These are phyloP conservation scores for Calonectria henricotiae DNA, from an alignment of 2,329 filamentous ascomycete genomes.

Conservation along the genomic window DNA sequence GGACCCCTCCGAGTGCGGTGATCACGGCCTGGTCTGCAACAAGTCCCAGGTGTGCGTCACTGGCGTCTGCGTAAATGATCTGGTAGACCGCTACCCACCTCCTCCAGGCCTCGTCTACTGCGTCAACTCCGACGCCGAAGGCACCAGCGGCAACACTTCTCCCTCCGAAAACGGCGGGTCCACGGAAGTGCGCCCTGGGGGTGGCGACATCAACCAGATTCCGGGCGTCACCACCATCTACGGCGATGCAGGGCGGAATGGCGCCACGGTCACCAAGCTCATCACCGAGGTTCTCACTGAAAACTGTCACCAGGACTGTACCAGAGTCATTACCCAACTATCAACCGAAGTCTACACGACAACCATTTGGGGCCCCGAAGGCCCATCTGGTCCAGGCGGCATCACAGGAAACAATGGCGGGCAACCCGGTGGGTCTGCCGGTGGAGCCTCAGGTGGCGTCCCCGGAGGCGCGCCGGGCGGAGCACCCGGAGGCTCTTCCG, in stretches of 20 bases:
- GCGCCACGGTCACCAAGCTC: slow-evolving; percentile 2
- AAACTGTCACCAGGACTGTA: slow-evolving; percentile 15
- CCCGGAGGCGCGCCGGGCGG: background rate
- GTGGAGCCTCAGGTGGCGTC: background rate
- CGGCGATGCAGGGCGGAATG: background rate
- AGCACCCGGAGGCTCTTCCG: background rate
- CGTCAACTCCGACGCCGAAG: background rate
- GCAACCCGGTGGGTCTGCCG: background rate
- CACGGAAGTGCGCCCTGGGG: slow-evolving; percentile 9
- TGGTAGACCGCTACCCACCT: slow-evolving; percentile 25
- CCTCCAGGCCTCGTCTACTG: slow-evolving; percentile 30
- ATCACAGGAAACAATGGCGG: slow-evolving; percentile 6
- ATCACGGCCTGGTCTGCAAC: slow-evolving; percentile 31
- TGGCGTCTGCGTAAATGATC: slow-evolving; percentile 29
- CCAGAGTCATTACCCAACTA: slow-evolving; percentile 11
- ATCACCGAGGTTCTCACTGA: slow-evolving; percentile 19
- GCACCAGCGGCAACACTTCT: slow-evolving; percentile 8
- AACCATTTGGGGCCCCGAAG: slow-evolving; percentile 1
- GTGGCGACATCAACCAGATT: background rate
- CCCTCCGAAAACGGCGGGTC: slow-evolving; percentile 28
- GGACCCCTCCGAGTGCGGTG: slow-evolving; percentile 32
- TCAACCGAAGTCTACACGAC: slow-evolving; percentile 24
- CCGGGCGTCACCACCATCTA: background rate
- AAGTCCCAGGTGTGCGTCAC: slow-evolving; percentile 35
- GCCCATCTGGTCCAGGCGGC: background rate